These are phyloP conservation scores for Candida multigemmis DNA, from an alignment of 805 yeast species.

Conservation along the genomic window DNA sequence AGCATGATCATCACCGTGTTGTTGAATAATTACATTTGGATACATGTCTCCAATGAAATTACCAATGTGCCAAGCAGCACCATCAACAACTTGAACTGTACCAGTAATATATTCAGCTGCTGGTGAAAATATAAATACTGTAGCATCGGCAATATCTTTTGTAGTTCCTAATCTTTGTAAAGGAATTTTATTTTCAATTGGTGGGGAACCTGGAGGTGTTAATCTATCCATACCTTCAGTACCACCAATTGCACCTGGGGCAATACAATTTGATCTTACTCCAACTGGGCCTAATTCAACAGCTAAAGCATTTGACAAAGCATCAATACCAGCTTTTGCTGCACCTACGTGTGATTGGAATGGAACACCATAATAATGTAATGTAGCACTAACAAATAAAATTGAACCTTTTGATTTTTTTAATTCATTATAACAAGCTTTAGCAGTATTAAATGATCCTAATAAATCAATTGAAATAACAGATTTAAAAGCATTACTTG, in stretches of 20 bases:
- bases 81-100: slow-evolving; percentile 75
- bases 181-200: slow-evolving; percentile 44
- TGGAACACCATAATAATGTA: slow-evolving; percentile 85
- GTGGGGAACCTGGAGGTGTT: slow-evolving; percentile 28
- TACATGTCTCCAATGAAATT: slow-evolving; percentile 21
- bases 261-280: slow-evolving; percentile 71
- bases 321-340: slow-evolving; percentile 94
- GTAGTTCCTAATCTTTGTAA: slow-evolving; percentile 62
- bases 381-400: slow-evolving; percentile 78
- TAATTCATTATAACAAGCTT: slow-evolving; percentile 67
- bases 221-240: slow-evolving; percentile 82
- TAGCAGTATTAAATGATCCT: slow-evolving; percentile 85
- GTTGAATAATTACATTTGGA: slow-evolving; percentile 19
- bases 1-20: slow-evolving; percentile 16
- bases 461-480: slow-evolving; percentile 81
- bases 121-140: slow-evolving; percentile 74
- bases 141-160: slow-evolving; percentile 78
- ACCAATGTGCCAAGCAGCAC: slow-evolving; percentile 84
- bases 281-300: slow-evolving; percentile 92
- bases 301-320: slow-evolving; percentile 73
- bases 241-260: slow-evolving; percentile 84
- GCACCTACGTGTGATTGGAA: slow-evolving; percentile 88
- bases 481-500: slow-evolving; percentile 81
- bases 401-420: slow-evolving; percentile 60
- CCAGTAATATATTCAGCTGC: slow-evolving; percentile 79